A percentile compares a stretch with the other conserved stretches of the same genome.
Conservation (phyloP, 495 filamentous ascomycete species). For the Penicillium silybi region DNA sequence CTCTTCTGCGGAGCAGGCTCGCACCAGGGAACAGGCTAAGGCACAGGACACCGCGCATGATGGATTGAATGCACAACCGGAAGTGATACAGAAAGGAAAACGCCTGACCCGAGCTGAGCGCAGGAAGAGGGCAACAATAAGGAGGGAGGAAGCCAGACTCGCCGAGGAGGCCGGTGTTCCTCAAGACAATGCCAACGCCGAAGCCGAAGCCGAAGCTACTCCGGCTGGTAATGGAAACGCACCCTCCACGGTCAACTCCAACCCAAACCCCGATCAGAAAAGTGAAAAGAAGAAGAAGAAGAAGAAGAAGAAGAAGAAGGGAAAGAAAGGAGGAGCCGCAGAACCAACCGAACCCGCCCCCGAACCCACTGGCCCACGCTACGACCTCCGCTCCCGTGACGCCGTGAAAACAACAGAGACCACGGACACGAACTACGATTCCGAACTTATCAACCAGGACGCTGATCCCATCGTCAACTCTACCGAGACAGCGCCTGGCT, state of each 20-base stretch:
- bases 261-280: background rate
- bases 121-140: conserved; percentile 17
- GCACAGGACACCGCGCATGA: background rate
- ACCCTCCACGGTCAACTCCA: background rate
- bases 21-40: background rate
- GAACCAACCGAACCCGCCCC: background rate
- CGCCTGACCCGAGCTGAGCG: conserved; percentile 7
- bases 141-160: conserved; percentile 14
- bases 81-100: conserved; percentile 7
- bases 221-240: background rate
- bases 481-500: background rate
- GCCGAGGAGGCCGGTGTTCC: background rate
- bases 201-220: background rate
- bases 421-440: background rate
- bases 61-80: background rate
- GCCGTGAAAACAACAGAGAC: background rate
- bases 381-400: background rate
- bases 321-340: background rate
- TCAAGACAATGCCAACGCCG: background rate
- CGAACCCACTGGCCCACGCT: background rate
- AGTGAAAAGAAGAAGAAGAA: conserved; percentile 3
- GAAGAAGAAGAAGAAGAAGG: background rate
- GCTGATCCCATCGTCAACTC: background rate
- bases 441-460: background rate
- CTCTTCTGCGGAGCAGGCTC: background rate